These are phyloP conservation scores for Cicer pinnatifidum DNA, from an alignment of 306 rosid species.

Conservation along the genomic window DNA sequence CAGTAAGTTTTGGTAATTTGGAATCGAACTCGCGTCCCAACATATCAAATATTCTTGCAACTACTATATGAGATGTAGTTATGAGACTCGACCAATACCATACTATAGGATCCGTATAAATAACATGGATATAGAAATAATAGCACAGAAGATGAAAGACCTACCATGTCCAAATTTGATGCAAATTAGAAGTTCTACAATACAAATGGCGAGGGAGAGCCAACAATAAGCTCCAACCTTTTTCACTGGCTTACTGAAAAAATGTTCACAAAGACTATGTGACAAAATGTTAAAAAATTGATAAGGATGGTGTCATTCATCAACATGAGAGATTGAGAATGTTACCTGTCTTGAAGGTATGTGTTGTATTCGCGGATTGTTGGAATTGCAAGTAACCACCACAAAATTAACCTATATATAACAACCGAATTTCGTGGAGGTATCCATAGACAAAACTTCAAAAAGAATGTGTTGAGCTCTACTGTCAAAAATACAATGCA, in stretches of 20 bases:
- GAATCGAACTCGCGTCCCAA: too few species aligned
- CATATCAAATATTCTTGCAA: too few species aligned
- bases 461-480: slow-evolving; percentile 96
- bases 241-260: slow-evolving; percentile 81
- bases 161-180: slow-evolving; percentile 93
- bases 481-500: slow-evolving; percentile 89
- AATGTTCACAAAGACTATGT: slow-evolving; percentile 13
- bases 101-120: background rate
- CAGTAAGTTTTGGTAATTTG: background rate
- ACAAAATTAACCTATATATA: slow-evolving; percentile 83
- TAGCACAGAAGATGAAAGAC: slow-evolving; percentile 1
- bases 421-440: slow-evolving; percentile 94
- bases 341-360: slow-evolving; percentile 94
- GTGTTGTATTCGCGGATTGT: slow-evolving; percentile 96
- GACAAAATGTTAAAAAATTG: slow-evolving; percentile 35
- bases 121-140: background rate
- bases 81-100: background rate
- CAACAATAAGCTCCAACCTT: slow-evolving; percentile 99
- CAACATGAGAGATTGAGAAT: slow-evolving; percentile 46
- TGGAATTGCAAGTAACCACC: slow-evolving; percentile 99
- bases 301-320: background rate
- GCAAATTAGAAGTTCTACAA: slow-evolving; percentile 94
- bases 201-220: slow-evolving; percentile 97
- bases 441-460: slow-evolving; percentile 93
- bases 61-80: too few species aligned